Evolutionary conservation across 805 yeast species (phyloP).

Genomic region (Pichia kluyveri): DNA sequence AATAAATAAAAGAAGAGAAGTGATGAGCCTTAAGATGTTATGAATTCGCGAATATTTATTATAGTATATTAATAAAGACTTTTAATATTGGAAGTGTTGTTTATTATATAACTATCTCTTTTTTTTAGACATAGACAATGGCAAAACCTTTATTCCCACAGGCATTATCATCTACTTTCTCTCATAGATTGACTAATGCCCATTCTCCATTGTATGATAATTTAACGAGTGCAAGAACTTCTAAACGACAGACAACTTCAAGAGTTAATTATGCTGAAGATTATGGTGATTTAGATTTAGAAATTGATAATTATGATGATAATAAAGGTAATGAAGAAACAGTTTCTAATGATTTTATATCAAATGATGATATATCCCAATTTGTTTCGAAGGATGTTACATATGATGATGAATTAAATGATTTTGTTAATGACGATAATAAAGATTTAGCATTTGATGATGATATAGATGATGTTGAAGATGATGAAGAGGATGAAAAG

Average conservation of each 20-base stretch:
- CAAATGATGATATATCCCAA: not conserved
- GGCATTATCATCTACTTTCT: slow-evolving; percentile 69
- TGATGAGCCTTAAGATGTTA: no score
- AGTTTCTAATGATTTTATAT: not conserved
- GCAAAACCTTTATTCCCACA: slow-evolving; percentile 47
- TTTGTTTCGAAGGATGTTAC: not conserved
- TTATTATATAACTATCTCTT: no score
- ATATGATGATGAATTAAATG: not conserved
- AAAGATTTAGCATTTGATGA: slow-evolving; percentile 16
- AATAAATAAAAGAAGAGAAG: no score
- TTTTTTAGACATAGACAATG: no score
- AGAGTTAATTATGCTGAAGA: slow-evolving; percentile 76
- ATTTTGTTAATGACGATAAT: slow-evolving; percentile 11
- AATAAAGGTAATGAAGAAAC: no score
- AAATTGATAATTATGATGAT: slow-evolving; percentile 17
- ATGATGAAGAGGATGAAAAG: slow-evolving; percentile 53
- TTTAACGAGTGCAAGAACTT: slow-evolving; percentile 67
- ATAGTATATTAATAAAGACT: no score
- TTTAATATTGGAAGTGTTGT: no score
- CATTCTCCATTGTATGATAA: slow-evolving; percentile 66
- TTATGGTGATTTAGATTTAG: slow-evolving; percentile 58
- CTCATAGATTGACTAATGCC: slow-evolving; percentile 62
- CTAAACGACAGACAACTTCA: slow-evolving; percentile 55
- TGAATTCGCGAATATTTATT: no score
- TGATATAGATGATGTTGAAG: slow-evolving; percentile 33